These are phyloP conservation scores for Pythium angustatum DNA, from an alignment of 352 stramenopile species.

Conservation along the genomic window DNA sequence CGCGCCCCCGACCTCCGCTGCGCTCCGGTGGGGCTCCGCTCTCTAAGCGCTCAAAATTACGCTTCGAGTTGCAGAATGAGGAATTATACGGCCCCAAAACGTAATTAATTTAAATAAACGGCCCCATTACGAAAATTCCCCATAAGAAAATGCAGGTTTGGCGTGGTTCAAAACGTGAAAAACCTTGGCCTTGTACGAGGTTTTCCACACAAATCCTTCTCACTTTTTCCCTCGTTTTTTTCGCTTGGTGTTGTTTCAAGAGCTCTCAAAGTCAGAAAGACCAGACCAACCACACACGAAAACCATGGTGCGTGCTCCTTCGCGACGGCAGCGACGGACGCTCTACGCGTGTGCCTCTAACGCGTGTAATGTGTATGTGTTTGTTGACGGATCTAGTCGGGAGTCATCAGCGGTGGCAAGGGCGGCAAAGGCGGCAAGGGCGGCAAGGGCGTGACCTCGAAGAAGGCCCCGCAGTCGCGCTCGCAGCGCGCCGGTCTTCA, in stretches of 20 bases:
- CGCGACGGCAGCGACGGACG: neutral
- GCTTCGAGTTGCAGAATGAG: too few relatives aligned
- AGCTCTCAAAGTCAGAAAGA: constrained; percentile 30
- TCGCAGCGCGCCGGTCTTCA: constrained; percentile 98
- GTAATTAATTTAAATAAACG: neutral
- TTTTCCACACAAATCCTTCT: constrained; percentile 31
- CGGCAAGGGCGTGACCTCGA: constrained; percentile 98
- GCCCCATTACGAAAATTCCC: too few relatives aligned
- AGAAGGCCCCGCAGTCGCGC: constrained; percentile 98
- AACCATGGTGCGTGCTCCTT: constrained; percentile 19
- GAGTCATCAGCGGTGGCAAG: constrained; percentile 92
- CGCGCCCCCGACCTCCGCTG: too few relatives aligned
- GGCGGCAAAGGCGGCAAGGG: constrained; percentile 98
- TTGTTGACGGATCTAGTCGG: constrained; percentile 42
- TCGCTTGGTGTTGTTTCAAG: neutral
- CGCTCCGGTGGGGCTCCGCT: too few relatives aligned
- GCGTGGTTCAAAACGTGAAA: constrained; percentile 30
- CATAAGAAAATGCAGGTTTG: constrained; percentile 15
- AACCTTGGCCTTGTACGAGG: constrained; percentile 21
- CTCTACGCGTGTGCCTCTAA: neutral
- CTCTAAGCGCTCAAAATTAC: too few relatives aligned
- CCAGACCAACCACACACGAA: constrained; percentile 7
- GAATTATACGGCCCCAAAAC: too few relatives aligned
- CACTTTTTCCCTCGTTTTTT: constrained; percentile 22
- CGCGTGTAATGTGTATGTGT: neutral